Evolutionary conservation across 768 basidiomycete genomes (phyloP).

Genomic region (Lactarius pseudohatsudake): DNA sequence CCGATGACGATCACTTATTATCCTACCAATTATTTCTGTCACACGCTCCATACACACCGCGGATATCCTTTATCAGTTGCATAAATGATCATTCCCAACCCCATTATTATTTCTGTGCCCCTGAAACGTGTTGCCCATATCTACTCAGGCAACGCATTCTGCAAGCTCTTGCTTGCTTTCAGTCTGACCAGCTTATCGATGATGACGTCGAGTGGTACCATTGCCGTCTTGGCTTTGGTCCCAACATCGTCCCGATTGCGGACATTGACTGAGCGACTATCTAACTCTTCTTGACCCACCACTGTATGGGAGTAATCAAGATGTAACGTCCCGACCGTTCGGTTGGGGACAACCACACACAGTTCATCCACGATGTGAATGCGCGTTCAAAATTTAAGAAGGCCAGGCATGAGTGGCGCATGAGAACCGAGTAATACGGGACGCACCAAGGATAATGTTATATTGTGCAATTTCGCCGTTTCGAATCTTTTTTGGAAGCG

Average conservation of each 20-base stretch:
- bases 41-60: background rate
- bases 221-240: conserved; percentile 77
- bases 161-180: conserved; percentile 55
- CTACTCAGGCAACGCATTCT: conserved; percentile 49
- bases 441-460: conserved; percentile 93
- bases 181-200: conserved; percentile 67
- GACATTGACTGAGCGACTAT: conserved; percentile 86
- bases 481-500: conserved; percentile 94
- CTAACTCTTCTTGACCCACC: conserved; percentile 91
- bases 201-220: conserved; percentile 69
- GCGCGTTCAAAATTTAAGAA: background rate
- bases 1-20: background rate
- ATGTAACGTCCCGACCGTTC: background rate
- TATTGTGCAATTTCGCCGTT: conserved; percentile 98
- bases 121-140: conserved; percentile 11
- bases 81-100: background rate
- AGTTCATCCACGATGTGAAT: background rate
- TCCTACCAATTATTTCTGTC: background rate
- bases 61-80: background rate
- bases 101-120: conserved; percentile 1
- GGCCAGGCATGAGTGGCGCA: background rate
- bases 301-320: conserved; percentile 47
- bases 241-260: conserved; percentile 94
- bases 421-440: background rate
- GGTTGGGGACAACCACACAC: background rate